Evolutionary conservation across 2,329 filamentous ascomycete species (phyloP).

Genomic region (Cryoendolithus antarcticus): DNA sequence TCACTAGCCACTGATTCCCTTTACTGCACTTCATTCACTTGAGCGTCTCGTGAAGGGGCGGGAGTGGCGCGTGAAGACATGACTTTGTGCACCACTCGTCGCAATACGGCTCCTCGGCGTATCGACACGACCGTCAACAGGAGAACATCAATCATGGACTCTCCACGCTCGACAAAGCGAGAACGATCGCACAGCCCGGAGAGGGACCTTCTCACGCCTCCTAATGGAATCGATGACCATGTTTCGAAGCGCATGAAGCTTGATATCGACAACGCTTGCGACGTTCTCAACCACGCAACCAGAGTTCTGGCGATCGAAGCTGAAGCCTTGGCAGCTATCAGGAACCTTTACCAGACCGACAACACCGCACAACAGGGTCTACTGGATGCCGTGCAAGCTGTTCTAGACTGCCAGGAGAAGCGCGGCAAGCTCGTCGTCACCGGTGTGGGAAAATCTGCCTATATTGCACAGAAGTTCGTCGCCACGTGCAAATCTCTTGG

Average conservation of each 20-base stretch:
- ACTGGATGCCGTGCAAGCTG: constrained; percentile 55
- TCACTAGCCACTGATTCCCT: no score
- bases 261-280: not conserved
- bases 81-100: no score
- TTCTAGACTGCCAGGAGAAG: constrained; percentile 46
- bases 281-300: constrained; percentile 48
- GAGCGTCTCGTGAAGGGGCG: no score
- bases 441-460: constrained; percentile 85
- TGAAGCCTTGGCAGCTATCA: constrained; percentile 61
- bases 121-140: no score
- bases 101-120: no score
- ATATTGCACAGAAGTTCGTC: constrained; percentile 79
- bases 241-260: not conserved
- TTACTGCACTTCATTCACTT: no score
- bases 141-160: not conserved
- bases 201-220: constrained; percentile 5
- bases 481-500: constrained; percentile 88
- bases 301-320: constrained; percentile 79
- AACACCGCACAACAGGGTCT: constrained; percentile 56
- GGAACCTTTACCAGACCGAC: constrained; percentile 62
- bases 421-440: constrained; percentile 72
- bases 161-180: constrained; percentile 5
- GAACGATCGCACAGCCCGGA: constrained; percentile 3
- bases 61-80: no score
- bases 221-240: constrained; percentile 1